A percentile compares a stretch with the other conserved stretches of the same genome.
phyloP scores from a whole-genome alignment of 305 asterid genomes.

The Ajuga reptans region DNA sequence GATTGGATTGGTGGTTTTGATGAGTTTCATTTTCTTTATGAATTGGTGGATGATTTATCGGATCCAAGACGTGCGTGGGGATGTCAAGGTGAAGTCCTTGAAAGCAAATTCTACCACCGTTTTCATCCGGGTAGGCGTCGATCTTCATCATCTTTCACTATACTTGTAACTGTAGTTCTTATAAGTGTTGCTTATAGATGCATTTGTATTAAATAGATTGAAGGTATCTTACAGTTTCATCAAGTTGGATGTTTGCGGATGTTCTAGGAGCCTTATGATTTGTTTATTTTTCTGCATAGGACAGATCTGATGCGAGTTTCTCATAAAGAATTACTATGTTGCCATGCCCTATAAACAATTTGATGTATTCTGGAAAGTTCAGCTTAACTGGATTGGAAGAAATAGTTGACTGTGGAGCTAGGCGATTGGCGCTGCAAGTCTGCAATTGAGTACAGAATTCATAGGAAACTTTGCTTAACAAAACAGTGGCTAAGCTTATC shows the following conservation, averaged over 20 bases:
- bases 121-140: constrained; percentile 51
- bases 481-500: no score
- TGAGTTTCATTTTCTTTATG: constrained; percentile 39
- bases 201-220: background rate
- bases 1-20: constrained; percentile 38
- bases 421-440: background rate
- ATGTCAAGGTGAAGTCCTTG: constrained; percentile 45
- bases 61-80: constrained; percentile 42
- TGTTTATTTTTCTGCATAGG: background rate
- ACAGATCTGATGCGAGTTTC: background rate
- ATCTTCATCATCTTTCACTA: background rate
- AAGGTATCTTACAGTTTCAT: background rate
- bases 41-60: constrained; percentile 81
- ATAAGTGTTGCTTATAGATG: constrained; percentile 1
- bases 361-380: constrained; percentile 13
- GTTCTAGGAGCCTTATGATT: background rate
- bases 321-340: background rate
- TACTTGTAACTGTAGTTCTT: background rate
- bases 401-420: background rate
- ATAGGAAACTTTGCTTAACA: background rate
- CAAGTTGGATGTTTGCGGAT: background rate
- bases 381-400: constrained; percentile 8
- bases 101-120: constrained; percentile 49
- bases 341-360: background rate
- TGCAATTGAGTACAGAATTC: background rate